A percentile compares a stretch with the other conserved stretches of the same genome.
Evolutionary conservation across 805 yeast genomes (phyloP).

Genomic region (Cyberlindnera japonica): DNA sequence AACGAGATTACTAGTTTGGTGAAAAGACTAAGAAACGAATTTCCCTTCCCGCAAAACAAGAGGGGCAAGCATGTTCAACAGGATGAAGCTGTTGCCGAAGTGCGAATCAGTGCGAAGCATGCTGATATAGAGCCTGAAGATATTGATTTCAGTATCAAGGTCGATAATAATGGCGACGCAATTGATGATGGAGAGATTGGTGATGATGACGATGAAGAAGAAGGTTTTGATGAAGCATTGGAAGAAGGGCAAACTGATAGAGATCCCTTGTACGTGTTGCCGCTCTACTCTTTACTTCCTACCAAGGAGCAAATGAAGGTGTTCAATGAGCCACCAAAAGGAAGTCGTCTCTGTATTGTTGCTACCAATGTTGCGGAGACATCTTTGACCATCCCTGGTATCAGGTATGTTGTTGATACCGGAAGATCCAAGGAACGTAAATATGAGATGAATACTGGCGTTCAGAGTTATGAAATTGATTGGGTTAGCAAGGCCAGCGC

Average conservation of each 20-base stretch:
- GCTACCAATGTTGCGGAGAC: slow-evolving; percentile 99
- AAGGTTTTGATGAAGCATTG: slow-evolving; percentile 63
- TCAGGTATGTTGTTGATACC: slow-evolving; percentile 90
- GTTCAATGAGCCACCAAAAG: slow-evolving; percentile 79
- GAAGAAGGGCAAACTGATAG: slow-evolving; percentile 67
- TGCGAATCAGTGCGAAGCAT: slow-evolving; percentile 51
- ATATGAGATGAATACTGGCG: slow-evolving; percentile 78
- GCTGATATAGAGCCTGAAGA: slow-evolving; percentile 85
- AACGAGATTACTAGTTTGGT: slow-evolving; percentile 82
- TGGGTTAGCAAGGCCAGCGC: slow-evolving; percentile 97
- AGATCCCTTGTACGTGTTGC: slow-evolving; percentile 86
- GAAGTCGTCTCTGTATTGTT: slow-evolving; percentile 83
- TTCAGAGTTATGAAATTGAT: slow-evolving; percentile 84
- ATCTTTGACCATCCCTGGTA: slow-evolving; percentile 92
- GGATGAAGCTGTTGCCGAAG: slow-evolving; percentile 36
- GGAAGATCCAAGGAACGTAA: slow-evolving; percentile 91
- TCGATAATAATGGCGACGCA: slow-evolving; percentile 30
- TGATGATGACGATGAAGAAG: slow-evolving; percentile 43
- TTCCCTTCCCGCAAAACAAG: slow-evolving; percentile 46
- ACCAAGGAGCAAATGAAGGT: slow-evolving; percentile 93
- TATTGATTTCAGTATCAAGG: slow-evolving; percentile 62
- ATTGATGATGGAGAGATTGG: slow-evolving; percentile 36
- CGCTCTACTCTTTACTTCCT: slow-evolving; percentile 90
- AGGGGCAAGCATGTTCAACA: slow-evolving; percentile 22
- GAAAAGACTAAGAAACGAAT: slow-evolving; percentile 60